These are phyloP conservation scores for Grosmannia huntii DNA, from an alignment of 2,329 filamentous ascomycete genomes.

Conservation along the genomic window DNA sequence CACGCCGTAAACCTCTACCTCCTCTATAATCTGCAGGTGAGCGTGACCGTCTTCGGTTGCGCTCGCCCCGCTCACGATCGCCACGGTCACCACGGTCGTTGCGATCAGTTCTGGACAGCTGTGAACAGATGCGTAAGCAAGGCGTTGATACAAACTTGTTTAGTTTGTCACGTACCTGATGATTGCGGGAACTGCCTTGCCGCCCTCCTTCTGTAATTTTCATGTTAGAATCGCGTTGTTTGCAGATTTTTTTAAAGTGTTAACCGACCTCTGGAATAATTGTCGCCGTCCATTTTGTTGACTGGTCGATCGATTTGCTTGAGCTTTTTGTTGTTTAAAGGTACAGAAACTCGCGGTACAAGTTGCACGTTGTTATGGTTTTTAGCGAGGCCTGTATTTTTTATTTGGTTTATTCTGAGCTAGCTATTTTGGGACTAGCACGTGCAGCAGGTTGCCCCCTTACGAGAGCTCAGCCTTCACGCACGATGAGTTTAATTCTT, in stretches of 20 bases:
- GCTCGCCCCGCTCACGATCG: slow-evolving; percentile 18
- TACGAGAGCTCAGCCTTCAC: not conserved
- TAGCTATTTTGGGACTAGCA: not conserved
- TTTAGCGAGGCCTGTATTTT: not conserved
- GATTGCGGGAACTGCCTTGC: slow-evolving; percentile 40
- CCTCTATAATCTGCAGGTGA: slow-evolving; percentile 61
- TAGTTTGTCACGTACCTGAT: slow-evolving; percentile 25
- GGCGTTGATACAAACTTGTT: not conserved
- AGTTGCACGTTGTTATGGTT: not conserved
- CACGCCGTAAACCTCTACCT: slow-evolving; percentile 49
- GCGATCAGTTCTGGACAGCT: slow-evolving; percentile 14
- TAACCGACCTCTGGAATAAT: slow-evolving; percentile 7
- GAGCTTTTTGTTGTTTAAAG: not conserved
- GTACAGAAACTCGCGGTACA: not conserved
- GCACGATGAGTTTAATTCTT: not conserved
- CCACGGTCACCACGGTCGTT: slow-evolving; percentile 9
- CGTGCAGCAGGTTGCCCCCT: not conserved
- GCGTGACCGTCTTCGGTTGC: slow-evolving; percentile 66
- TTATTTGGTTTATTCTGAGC: not conserved
- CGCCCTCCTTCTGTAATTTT: slow-evolving; percentile 29
- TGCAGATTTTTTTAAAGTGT: slow-evolving; percentile 2
- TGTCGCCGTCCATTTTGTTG: slow-evolving; percentile 11
- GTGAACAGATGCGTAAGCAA: slow-evolving; percentile 1
- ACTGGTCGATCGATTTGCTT: not conserved
- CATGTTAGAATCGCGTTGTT: not conserved